Base-by-base conservation (phyloP, 2,329 filamentous ascomycete species). In the Fusarium sp. region DNA sequence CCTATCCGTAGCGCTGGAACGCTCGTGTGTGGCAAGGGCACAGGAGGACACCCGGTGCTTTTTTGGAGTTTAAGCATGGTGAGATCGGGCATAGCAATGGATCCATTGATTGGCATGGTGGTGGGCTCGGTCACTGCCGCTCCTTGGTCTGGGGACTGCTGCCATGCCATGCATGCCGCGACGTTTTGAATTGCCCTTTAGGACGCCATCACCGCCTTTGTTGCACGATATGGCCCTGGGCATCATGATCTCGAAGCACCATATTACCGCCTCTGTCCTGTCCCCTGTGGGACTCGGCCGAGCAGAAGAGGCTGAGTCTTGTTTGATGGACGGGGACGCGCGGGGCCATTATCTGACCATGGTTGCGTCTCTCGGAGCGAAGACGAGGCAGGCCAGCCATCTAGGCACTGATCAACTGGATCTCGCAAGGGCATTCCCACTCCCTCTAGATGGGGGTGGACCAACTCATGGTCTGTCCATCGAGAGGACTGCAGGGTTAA, bases 181-280 rank as follows among this genome's bases (percentile, higher is more conserved):
- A 51, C 44, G 54, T 61, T 62, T 63, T 59, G 46, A 33, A 63
- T 60, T 42, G n/a, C 23, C 25, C 38, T 50, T 14, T 23, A 33
- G 11, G 50, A 54, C 55, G 34, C 57, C 68, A 74, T 65, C 69
- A 74, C 70, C 70, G 69, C 69, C 62, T 73, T 72, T 73, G 53
- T 74, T 72, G 72, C 44, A 70, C 33, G 64, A 74, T 69, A 44
- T 49, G 31, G 38, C 50, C 25, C 46, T 23, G 33, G 25, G 38
- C n/a, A 65, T 62, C 62, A 72, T 57, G 64, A 51, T 63, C 54
- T 58, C 59, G 42, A 58, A 18, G 58, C 33, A 51, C 40, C 59
- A 62, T 61, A 25, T 38, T 38, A 59, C 61, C 44, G 49, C 54
- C 62, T 61, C 44, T 53, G 13, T 33, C 49, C 53, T 53, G 9